phyloP scores from a whole-genome alignment of 2,329 filamentous ascomycete species.

The Nemania abortiva region DNA sequence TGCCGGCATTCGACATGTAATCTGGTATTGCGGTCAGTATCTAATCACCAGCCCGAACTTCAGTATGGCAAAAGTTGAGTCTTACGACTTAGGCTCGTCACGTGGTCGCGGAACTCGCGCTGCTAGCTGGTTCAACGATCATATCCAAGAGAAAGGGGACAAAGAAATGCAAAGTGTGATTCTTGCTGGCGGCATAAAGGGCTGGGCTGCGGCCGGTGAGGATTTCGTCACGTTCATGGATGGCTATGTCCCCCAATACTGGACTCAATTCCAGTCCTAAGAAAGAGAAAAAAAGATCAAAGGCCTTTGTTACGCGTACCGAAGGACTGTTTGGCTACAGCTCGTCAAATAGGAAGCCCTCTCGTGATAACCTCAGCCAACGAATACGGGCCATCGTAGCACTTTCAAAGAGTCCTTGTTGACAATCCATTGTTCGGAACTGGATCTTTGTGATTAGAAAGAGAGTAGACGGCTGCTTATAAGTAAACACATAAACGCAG shows the following conservation, averaged over 20 bases:
- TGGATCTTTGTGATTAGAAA: too few relatives aligned
- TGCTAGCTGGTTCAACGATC: constrained; percentile 67
- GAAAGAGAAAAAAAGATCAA: constrained; percentile 3
- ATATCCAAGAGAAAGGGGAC: constrained; percentile 58
- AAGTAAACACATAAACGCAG: neutral
- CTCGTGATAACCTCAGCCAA: neutral
- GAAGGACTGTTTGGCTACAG: neutral
- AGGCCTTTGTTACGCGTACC: neutral
- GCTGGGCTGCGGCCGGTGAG: constrained; percentile 62
- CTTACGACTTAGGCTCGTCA: constrained; percentile 61
- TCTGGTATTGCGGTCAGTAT: constrained; percentile 62
- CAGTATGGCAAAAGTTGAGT: neutral
- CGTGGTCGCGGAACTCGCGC: constrained; percentile 65
- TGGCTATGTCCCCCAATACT: constrained; percentile 56
- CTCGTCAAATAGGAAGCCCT: neutral
- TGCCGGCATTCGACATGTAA: constrained; percentile 55
- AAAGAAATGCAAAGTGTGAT: constrained; percentile 61
- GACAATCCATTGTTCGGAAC: constrained; percentile 13
- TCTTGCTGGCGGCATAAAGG: constrained; percentile 65
- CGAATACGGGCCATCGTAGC: neutral
- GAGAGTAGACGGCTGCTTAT: too few relatives aligned
- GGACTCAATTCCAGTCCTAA: constrained; percentile 42
- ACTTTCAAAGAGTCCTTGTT: neutral
- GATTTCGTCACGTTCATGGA: constrained; percentile 63
- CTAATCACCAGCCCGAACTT: neutral